These are phyloP conservation scores for Hanseniaspora gamundiae DNA, from an alignment of 1,139 yeast species.

Conservation along the genomic window DNA sequence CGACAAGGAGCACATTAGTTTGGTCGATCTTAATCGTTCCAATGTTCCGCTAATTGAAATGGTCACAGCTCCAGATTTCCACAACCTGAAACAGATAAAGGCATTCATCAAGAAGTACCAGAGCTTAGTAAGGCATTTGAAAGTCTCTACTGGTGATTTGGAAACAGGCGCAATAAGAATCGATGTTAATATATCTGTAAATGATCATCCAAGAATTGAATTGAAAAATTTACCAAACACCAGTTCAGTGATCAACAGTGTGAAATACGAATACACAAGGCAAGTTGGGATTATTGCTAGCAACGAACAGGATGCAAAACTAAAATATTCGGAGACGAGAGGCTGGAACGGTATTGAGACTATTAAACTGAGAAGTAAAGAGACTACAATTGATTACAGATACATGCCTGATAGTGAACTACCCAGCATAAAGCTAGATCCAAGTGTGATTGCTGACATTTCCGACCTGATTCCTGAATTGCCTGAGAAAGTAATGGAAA, in stretches of 20 bases:
- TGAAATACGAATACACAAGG: slow-evolving; percentile 60
- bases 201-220: slow-evolving; percentile 64
- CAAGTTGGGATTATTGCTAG: slow-evolving; percentile 38
- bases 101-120: slow-evolving; percentile 77
- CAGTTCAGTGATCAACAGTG: slow-evolving; percentile 67
- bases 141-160: slow-evolving; percentile 76
- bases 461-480: slow-evolving; percentile 38
- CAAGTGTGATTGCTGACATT: slow-evolving; percentile 31
- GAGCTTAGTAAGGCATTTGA: slow-evolving; percentile 50
- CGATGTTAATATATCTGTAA: slow-evolving; percentile 80
- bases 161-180: slow-evolving; percentile 94
- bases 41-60: slow-evolving; percentile 82
- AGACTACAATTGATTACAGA: slow-evolving; percentile 73
- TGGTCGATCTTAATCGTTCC: slow-evolving; percentile 71
- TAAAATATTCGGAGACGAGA: slow-evolving; percentile 59
- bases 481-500: slow-evolving; percentile 49
- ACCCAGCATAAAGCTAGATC: slow-evolving; percentile 41
- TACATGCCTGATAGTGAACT: slow-evolving; percentile 93
- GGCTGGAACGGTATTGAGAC: slow-evolving; percentile 82
- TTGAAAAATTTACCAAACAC: slow-evolving; percentile 81
- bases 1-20: slow-evolving; percentile 24
- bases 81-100: slow-evolving; percentile 52
- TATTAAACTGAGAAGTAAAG: slow-evolving; percentile 58
- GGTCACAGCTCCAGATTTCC: slow-evolving; percentile 85
- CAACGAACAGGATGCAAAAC: slow-evolving; percentile 26